A percentile compares a stretch with the other conserved stretches of the same genome.
phyloP scores from a whole-genome alignment of 169 alveolate genomes.

The Eimeria zaria region DNA sequence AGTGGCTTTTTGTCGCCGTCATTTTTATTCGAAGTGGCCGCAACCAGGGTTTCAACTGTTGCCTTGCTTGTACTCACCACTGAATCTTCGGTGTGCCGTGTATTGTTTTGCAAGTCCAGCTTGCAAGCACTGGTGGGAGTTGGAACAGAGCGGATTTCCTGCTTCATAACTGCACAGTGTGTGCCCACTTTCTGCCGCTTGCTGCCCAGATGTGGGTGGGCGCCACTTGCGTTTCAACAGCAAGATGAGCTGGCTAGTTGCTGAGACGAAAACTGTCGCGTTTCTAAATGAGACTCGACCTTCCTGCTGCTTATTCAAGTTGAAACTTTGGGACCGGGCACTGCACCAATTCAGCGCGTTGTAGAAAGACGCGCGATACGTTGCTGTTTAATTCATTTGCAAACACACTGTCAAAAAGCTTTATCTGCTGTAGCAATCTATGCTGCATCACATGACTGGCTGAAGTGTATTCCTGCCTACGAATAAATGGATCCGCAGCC shows the following conservation, averaged over 20 bases:
- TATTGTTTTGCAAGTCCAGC: conserved; percentile 1
- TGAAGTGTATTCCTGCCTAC: not conserved
- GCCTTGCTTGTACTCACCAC: not conserved
- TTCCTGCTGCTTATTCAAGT: not conserved
- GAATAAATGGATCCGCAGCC: not conserved
- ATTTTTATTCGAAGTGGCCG: not conserved
- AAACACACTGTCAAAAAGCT: not conserved
- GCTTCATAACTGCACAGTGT: not conserved
- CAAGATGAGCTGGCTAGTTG: not conserved
- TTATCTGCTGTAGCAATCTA: not conserved
- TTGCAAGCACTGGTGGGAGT: not conserved
- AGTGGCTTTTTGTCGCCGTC: conserved; percentile 16
- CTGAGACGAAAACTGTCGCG: conserved; percentile 1
- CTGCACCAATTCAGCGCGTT: not conserved
- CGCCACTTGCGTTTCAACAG: not conserved
- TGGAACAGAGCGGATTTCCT: not conserved
- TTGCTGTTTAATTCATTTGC: not conserved
- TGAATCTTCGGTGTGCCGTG: not conserved
- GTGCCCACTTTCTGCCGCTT: not conserved
- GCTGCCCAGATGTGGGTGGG: conserved; percentile 33
- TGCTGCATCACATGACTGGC: not conserved
- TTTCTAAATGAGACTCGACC: not conserved
- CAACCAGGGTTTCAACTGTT: conserved; percentile 38
- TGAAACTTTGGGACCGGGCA: not conserved
- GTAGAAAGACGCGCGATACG: not conserved